Evolutionary conservation across 1,139 yeast species (phyloP).

Genomic region (Hyphopichia fennica): DNA sequence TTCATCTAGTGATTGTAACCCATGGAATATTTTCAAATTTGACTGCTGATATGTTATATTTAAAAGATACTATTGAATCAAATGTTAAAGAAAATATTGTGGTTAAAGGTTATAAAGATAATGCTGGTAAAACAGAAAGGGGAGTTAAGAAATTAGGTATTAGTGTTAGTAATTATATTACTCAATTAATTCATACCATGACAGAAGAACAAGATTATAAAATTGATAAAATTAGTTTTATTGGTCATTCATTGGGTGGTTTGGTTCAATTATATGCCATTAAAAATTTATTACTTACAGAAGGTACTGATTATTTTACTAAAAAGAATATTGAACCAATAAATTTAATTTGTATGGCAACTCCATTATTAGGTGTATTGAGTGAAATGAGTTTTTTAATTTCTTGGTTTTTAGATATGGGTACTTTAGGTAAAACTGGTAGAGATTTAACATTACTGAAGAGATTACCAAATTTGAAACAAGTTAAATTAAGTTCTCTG

Average conservation of each 20-base stretch:
- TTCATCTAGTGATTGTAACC: conserved; percentile 74
- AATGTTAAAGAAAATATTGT: conserved; percentile 63
- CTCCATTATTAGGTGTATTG: conserved; percentile 81
- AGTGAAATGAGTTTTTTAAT: conserved; percentile 86
- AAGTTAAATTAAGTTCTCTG: conserved; percentile 6
- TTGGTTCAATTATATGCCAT: conserved; percentile 86
- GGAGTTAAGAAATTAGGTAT: conserved; percentile 85
- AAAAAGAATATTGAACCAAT: conserved; percentile 54
- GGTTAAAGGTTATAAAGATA: conserved; percentile 79
- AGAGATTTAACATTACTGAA: conserved; percentile 73
- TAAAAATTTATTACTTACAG: conserved; percentile 63
- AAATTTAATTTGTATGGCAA: conserved; percentile 79
- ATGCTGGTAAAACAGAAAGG: conserved; percentile 85
- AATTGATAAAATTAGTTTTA: conserved; percentile 69
- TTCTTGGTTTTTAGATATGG: conserved; percentile 79
- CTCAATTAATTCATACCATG: conserved; percentile 47
- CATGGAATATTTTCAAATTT: conserved; percentile 93
- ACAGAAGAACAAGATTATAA: conserved; percentile 25
- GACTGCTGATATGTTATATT: conserved; percentile 82
- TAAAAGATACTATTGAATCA: conserved; percentile 75
- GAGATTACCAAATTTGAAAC: conserved; percentile 20
- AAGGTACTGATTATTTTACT: conserved; percentile 56
- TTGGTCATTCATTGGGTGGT: conserved; percentile 94
- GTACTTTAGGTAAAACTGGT: conserved; percentile 90
- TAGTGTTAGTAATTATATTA: conserved; percentile 70